Evolutionary conservation across 176 grass and related monocot species (phyloP), one percentile per base, ranked within the genome.

Genomic region (Puya raimondii): DNA sequence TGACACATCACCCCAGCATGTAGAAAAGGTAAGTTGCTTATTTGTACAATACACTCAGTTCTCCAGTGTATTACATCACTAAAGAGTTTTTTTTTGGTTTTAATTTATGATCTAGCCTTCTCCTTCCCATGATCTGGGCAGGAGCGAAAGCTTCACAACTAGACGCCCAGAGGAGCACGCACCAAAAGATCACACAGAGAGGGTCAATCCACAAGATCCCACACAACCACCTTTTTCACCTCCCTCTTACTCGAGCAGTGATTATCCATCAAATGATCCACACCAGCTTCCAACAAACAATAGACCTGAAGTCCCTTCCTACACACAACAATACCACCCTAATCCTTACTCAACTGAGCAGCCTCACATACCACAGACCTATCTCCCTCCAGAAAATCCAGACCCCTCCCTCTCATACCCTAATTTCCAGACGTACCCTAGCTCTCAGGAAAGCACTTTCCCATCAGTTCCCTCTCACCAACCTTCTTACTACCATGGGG

Each of bases 361-460:
- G 13, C 82, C 80, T 53, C 77, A 82, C 71, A 80, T 79, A 26
- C 79, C 80, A 54, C 95, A 88, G 61, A 82, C 85, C 67, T 90
- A 79, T 76, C 84, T 79, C 66, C 73, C 87, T 33, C 75, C 80
- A 1, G 87, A 93, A 73, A 79, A 80, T 67, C 84, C 79, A 49
- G 67, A 75, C 52, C 68, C 68, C 23, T 83, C 87, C 15, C 91
- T 81, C 52, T 80, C 77, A 52, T 99, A 99, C 58, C 83, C 95
- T 49, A 99, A 91, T 80, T 99, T 99, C 49, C 95, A 94, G 79
- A 94, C 95, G 53, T 99, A 91, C 59, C 90, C 95, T 42, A 91
- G 82, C 74, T 94, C 94, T 65, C 90, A 94, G 13, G 95, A 94
- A 2, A 88, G 66, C 82, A 82, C 74, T 6, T 23, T 80, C 13